Conservation (phyloP, 2,329 filamentous ascomycete genomes). For the Ophiocordyceps camponoti-rufipedis region DNA sequence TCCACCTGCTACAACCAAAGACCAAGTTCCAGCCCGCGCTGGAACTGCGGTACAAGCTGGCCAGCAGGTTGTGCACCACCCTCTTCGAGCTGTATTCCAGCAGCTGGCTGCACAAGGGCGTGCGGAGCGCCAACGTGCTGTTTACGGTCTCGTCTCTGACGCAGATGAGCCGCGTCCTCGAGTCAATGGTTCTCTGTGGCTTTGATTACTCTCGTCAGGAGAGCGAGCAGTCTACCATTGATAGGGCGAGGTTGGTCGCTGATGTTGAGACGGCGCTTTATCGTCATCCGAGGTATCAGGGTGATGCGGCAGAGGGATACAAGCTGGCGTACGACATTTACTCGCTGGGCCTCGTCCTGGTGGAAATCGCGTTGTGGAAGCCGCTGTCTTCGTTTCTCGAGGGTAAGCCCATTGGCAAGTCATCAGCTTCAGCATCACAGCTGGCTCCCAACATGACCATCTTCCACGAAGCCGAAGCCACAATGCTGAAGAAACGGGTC, state of each 20-base stretch:
- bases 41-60: neutral
- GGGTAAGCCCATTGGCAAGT: neutral
- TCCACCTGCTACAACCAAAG: neutral
- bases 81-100: neutral
- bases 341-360: neutral
- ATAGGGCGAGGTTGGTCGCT: neutral
- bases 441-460: neutral
- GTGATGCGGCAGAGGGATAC: neutral
- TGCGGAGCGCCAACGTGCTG: neutral
- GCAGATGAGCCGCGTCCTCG: neutral
- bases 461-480: neutral
- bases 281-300: neutral
- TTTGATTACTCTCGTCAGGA: neutral
- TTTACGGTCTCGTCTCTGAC: neutral
- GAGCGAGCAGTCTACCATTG: neutral
- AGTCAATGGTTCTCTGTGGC: neutral
- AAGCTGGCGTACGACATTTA: neutral
- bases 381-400: neutral
- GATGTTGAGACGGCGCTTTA: neutral
- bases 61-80: neutral
- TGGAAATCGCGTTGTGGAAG: neutral
- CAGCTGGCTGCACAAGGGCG: slow-evolving; percentile 1
- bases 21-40: neutral
- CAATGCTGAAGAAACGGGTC: neutral
- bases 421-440: neutral